Evolutionary conservation across 2,329 filamentous ascomycete species (phyloP).

Genomic region (Verticillium nubilum): DNA sequence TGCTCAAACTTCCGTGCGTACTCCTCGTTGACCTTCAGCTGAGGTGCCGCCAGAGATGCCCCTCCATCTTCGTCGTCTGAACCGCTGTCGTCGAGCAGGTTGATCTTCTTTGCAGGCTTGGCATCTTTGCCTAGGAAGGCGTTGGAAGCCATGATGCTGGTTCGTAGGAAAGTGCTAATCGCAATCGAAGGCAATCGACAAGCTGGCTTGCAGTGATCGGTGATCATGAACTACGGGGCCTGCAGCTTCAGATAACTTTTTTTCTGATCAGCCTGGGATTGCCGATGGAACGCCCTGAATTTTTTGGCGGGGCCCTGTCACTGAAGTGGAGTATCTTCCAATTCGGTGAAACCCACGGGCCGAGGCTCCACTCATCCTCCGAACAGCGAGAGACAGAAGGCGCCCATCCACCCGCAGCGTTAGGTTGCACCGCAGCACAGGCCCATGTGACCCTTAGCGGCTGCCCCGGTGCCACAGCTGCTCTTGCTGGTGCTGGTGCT

Average conservation of each 20-base stretch:
- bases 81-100: constrained; percentile 49
- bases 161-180: neutral
- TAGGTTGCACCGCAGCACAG: neutral
- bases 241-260: constrained; percentile 2
- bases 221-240: neutral
- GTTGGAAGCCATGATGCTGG: neutral
- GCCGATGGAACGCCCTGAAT: constrained; percentile 1
- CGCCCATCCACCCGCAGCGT: neutral
- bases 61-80: constrained; percentile 36
- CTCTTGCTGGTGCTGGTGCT: neutral
- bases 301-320: constrained; percentile 14
- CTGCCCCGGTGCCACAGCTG: too few relatives aligned
- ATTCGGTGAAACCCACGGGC: neutral
- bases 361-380: neutral
- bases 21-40: constrained; percentile 82
- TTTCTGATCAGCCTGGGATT: constrained; percentile 1
- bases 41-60: constrained; percentile 24
- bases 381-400: neutral
- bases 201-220: neutral
- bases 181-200: neutral
- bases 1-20: constrained; percentile 88
- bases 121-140: constrained; percentile 1
- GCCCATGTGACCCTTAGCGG: constrained; percentile 3
- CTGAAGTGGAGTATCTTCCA: neutral
- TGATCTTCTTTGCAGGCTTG: constrained; percentile 33